Base-by-base conservation (phyloP, 2,329 filamentous ascomycete species). In the Sporothrix brunneoviolacea region DNA sequence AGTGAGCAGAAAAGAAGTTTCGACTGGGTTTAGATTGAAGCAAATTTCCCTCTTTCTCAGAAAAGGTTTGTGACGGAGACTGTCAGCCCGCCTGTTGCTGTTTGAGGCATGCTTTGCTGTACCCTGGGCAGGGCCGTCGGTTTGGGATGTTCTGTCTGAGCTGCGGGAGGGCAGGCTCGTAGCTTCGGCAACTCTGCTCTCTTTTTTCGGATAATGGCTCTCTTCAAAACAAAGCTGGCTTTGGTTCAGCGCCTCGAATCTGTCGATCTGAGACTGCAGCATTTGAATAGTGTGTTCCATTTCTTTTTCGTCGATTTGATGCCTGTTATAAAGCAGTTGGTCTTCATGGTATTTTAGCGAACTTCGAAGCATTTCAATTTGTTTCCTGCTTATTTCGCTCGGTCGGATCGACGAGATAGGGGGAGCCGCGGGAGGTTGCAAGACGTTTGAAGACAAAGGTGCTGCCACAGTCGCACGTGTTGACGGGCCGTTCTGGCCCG, bases 301-400 rank as follows among this genome's bases (percentile, higher is more conserved):
- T 30, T 69, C 64, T 54, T 69, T 71, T 56, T 79, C 77, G 52
- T 83, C 79, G 54, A 83, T 79, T 57, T 83, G 79, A 55, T 83
- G 77, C 56, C 72, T 75, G 60, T 83, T 83, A 67, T 77, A 81
- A 47, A 74, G 71, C 39, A 83, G 63, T 56, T 84, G 79, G 53
- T 79, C 74, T 55, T 82, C 74, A 36, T 76, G 68, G 51, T 75
- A 74, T 58, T 74, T 77, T 53, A 83, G 68, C n/a, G 72, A 71
- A n/a, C 61, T 58, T 36, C 70, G 71, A 48, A 83, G 70, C 37
- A 67, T 64, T 19, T 74, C 70, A 44, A 82, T 72, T 57, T 82
- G 79, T 56, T 75, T 77, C 60, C 68, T 77, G 8, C 77, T 82
- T 57, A 82, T 79, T n/a, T 79, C 75, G 57, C 79, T 82, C 4